A percentile compares a stretch with the other conserved stretches of the same genome.
Evolutionary conservation across 2,329 filamentous ascomycete species (phyloP).

Genomic region (Keithomyces neogunnii): DNA sequence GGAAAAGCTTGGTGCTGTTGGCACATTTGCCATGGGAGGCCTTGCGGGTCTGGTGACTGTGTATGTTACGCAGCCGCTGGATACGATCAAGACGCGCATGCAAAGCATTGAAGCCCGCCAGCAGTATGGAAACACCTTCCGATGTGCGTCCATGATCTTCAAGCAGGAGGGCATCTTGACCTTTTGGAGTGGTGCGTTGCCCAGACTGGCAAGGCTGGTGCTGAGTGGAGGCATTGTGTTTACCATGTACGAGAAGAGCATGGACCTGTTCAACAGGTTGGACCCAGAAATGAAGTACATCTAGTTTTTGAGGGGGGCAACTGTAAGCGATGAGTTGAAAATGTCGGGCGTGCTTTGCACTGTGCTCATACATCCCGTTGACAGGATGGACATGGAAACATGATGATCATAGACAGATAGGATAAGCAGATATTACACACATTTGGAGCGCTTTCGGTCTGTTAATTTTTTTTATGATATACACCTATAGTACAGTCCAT

Average conservation of each 20-base stretch:
- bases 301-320: conserved; percentile 26
- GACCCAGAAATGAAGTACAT: conserved; percentile 84
- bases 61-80: conserved; percentile 64
- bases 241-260: conserved; percentile 96
- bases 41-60: conserved; percentile 88
- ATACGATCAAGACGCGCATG: conserved; percentile 97
- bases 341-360: neutral
- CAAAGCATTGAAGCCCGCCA: conserved; percentile 81
- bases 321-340: no score
- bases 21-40: conserved; percentile 87
- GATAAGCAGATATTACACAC: neutral
- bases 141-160: conserved; percentile 75
- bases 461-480: conserved; percentile 14
- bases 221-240: conserved; percentile 96
- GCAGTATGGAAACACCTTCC: conserved; percentile 79
- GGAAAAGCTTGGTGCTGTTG: conserved; percentile 81
- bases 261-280: conserved; percentile 70
- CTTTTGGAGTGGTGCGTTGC: conserved; percentile 90
- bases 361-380: neutral
- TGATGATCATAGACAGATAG: neutral
- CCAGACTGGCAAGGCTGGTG: conserved; percentile 73
- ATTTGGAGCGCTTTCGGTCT: conserved; percentile 5
- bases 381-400: neutral
- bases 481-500: conserved; percentile 10
- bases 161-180: conserved; percentile 83